Evolutionary conservation across 352 stramenopile genomes (phyloP).

Genomic region (Globisporangium ultimum): DNA sequence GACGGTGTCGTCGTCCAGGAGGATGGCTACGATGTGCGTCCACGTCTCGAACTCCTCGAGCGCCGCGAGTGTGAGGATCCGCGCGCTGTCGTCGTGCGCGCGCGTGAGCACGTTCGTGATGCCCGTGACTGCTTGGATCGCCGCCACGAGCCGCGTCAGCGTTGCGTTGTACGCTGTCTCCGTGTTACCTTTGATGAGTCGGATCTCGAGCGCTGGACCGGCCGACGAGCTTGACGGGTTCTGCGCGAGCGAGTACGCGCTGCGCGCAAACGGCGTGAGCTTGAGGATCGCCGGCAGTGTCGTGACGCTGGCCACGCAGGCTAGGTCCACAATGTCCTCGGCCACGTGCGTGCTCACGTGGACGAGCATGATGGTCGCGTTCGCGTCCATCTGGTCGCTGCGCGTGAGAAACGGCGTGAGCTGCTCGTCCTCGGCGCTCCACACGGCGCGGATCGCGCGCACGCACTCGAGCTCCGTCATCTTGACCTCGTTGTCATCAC

Average conservation of each 20-base stretch:
- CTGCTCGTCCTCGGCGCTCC: constrained; percentile 19
- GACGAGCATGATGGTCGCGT: constrained; percentile 54
- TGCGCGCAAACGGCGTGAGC: constrained; percentile 66
- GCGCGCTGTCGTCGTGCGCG: constrained; percentile 5
- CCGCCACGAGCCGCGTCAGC: constrained; percentile 17
- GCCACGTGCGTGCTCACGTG: constrained; percentile 33
- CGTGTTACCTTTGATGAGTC: constrained; percentile 36
- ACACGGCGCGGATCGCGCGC: constrained; percentile 27
- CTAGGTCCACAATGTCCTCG: constrained; percentile 27
- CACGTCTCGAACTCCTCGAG: constrained; percentile 53
- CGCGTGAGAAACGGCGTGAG: constrained; percentile 60
- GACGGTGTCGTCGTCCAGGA: constrained; percentile 36
- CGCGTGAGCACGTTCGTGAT: constrained; percentile 60
- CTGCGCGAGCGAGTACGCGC: constrained; percentile 5
- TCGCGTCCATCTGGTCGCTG: constrained; percentile 28
- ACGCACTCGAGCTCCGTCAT: constrained; percentile 40
- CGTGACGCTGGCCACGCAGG: constrained; percentile 43
- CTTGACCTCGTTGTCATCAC: neutral
- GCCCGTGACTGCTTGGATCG: constrained; percentile 45
- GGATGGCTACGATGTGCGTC: constrained; percentile 49
- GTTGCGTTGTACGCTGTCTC: neutral
- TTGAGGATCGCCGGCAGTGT: constrained; percentile 59
- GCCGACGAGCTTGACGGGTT: constrained; percentile 22
- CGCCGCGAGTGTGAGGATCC: constrained; percentile 33
- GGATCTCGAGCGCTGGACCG: constrained; percentile 44